Conservation (phyloP, 2,329 filamentous ascomycete genomes). For the Aquanectria penicillioides region DNA sequence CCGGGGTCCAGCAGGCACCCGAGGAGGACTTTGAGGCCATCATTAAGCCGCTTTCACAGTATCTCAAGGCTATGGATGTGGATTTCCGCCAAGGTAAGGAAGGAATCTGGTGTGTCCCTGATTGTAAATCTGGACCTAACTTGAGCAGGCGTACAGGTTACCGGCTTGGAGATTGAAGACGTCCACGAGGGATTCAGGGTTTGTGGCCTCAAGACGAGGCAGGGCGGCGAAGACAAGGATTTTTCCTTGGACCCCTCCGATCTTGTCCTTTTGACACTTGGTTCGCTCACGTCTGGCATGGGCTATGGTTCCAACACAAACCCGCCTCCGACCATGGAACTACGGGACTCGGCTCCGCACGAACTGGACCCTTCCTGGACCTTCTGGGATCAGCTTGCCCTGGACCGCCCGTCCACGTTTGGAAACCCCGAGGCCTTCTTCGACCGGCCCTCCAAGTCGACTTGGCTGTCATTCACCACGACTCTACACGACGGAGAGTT, state of each 20-base stretch:
- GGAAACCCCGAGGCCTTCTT: constrained; percentile 41
- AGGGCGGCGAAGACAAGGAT: constrained; percentile 25
- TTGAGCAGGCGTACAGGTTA: constrained; percentile 36
- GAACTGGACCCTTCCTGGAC: constrained; percentile 37
- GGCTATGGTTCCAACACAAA: constrained; percentile 36
- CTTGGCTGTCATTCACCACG: constrained; percentile 40
- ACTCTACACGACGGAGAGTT: constrained; percentile 35
- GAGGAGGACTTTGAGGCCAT: constrained; percentile 42
- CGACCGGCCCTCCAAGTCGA: constrained; percentile 41
- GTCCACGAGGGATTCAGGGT: constrained; percentile 31
- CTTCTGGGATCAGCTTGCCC: constrained; percentile 38
- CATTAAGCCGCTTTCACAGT: constrained; percentile 39
- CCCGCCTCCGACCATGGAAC: constrained; percentile 39
- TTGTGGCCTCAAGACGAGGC: constrained; percentile 31
- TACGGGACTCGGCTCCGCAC: constrained; percentile 40
- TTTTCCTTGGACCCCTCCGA: constrained; percentile 27
- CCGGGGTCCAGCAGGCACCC: constrained; percentile 38
- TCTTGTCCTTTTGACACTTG: constrained; percentile 35
- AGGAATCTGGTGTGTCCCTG: neutral
- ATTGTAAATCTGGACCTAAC: constrained; percentile 26
- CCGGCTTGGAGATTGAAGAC: constrained; percentile 38
- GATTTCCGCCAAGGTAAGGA: constrained; percentile 39
- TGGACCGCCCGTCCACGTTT: constrained; percentile 33
- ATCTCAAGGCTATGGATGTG: constrained; percentile 41
- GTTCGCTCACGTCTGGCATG: constrained; percentile 40